Conservation (phyloP, 2,329 filamentous ascomycete genomes). For the Ophiostoma fasciatum region DNA sequence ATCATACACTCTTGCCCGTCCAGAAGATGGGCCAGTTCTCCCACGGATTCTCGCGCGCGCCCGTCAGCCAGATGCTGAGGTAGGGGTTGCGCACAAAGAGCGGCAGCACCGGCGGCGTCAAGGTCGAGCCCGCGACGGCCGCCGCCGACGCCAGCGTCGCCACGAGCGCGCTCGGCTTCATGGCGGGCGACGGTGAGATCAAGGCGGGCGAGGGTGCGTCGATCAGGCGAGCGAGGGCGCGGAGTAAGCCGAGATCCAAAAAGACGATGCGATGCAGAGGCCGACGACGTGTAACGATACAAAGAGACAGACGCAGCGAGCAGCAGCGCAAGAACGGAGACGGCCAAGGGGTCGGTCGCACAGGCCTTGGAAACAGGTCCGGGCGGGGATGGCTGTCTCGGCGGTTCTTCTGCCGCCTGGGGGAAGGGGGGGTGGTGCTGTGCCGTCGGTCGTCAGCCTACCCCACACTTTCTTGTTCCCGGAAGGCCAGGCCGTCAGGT, state of each 20-base stretch:
- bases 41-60: slow-evolving; percentile 63
- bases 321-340: not conserved
- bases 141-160: slow-evolving; percentile 13
- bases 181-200: not conserved
- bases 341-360: too few species aligned
- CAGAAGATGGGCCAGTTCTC: slow-evolving; percentile 61
- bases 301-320: not conserved
- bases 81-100: slow-evolving; percentile 46
- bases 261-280: not conserved
- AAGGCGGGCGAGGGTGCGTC: not conserved
- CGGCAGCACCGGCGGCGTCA: slow-evolving; percentile 41
- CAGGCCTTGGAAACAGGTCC: too few species aligned
- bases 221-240: not conserved
- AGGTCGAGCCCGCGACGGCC: slow-evolving; percentile 30
- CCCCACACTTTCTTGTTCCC: too few species aligned
- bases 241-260: too few species aligned
- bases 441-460: too few species aligned
- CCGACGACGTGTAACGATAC: not conserved
- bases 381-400: too few species aligned
- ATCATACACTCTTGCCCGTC: slow-evolving; percentile 18
- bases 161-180: slow-evolving; percentile 7
- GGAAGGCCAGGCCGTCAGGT: too few species aligned
- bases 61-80: slow-evolving; percentile 44
- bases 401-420: too few species aligned
- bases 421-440: too few species aligned